phyloP scores from a whole-genome alignment of 2,329 filamentous ascomycete genomes.

The Curvularia spicifera region DNA sequence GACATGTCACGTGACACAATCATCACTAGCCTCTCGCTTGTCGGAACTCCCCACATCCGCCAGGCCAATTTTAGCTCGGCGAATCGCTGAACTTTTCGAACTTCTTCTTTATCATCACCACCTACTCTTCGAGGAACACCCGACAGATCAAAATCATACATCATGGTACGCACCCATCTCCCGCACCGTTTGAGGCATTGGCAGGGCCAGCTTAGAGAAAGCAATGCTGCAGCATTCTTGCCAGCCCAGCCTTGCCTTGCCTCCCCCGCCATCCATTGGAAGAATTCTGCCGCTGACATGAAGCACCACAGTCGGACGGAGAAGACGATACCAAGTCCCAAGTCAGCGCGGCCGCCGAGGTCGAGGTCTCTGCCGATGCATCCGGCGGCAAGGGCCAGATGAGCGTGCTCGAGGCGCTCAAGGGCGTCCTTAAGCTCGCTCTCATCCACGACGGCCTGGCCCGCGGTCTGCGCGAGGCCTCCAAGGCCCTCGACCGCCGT shows the following conservation, averaged over 20 bases:
- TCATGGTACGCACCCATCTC: constrained; percentile 46
- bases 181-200: not conserved
- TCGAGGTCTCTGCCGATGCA: constrained; percentile 94
- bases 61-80: constrained; percentile 23
- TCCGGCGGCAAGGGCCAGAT: constrained; percentile 82
- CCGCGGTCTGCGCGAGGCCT: constrained; percentile 96
- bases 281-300: constrained; percentile 23
- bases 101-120: constrained; percentile 29
- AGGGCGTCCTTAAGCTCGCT: constrained; percentile 97
- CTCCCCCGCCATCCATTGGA: too few relatives aligned
- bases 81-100: constrained; percentile 25
- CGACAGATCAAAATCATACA: constrained; percentile 50
- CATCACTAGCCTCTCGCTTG: constrained; percentile 12
- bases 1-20: not conserved
- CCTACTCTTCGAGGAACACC: constrained; percentile 54
- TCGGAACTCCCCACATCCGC: constrained; percentile 15
- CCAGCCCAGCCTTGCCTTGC: constrained; percentile 4
- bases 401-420: constrained; percentile 97
- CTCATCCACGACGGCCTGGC: constrained; percentile 99
- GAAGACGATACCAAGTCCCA: constrained; percentile 98
- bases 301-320: constrained; percentile 86
- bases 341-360: constrained; percentile 79
- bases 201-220: not conserved
- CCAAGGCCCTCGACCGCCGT: constrained; percentile 97
- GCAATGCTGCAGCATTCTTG: constrained; percentile 4